These are phyloP conservation scores for Microsporum canis DNA, from an alignment of 2,329 filamentous ascomycete genomes.

Conservation along the genomic window DNA sequence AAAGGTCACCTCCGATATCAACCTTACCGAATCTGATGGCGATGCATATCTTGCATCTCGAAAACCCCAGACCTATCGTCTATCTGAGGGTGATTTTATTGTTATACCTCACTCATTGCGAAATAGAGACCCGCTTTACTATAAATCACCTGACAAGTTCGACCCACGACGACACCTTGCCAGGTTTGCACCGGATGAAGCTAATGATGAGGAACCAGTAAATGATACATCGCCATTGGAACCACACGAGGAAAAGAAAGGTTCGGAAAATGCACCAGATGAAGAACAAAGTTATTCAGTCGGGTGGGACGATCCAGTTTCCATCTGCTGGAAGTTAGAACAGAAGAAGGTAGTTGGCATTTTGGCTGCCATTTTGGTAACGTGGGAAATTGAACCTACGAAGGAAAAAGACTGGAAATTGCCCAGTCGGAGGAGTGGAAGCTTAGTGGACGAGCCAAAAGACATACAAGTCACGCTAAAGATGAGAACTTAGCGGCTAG, in stretches of 20 bases:
- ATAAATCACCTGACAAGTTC: conserved; percentile 33
- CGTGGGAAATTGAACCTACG: conserved; percentile 46
- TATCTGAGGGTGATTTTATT: conserved; percentile 35
- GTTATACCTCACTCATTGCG: conserved; percentile 36
- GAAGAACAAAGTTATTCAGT: neutral
- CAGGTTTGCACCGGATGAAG: conserved; percentile 27
- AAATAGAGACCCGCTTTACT: conserved; percentile 33
- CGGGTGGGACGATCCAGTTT: neutral
- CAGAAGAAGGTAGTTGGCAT: conserved; percentile 42
- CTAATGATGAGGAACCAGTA: conserved; percentile 24
- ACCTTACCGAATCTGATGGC: conserved; percentile 28
- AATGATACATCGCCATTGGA: neutral
- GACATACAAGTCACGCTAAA: conserved; percentile 47
- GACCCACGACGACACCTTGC: conserved; percentile 39
- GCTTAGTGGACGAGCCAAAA: conserved; percentile 41
- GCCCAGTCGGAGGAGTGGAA: conserved; percentile 40
- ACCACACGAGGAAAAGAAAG: neutral
- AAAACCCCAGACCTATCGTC: conserved; percentile 28
- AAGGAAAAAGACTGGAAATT: conserved; percentile 39
- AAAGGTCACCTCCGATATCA: conserved; percentile 29
- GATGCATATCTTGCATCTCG: conserved; percentile 26
- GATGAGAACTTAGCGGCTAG: conserved; percentile 23
- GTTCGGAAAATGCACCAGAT: neutral
- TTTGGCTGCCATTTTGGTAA: conserved; percentile 41
- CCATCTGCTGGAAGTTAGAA: conserved; percentile 43